These are phyloP conservation scores for Linum tenue DNA, from an alignment of 345 rosid species.

Conservation along the genomic window DNA sequence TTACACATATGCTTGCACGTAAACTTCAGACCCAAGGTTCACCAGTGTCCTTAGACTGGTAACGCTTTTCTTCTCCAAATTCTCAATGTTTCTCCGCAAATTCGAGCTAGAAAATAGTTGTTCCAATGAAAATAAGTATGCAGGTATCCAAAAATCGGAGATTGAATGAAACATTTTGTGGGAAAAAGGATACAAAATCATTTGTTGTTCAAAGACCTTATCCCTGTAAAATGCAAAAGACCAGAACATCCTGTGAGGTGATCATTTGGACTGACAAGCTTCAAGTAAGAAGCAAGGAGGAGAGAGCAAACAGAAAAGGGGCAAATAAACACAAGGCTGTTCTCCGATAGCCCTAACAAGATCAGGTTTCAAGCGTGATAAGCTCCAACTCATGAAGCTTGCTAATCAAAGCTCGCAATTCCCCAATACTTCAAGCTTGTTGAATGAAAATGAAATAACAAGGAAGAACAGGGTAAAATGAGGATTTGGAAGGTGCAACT, in stretches of 20 bases:
- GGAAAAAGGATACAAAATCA: conserved; percentile 68
- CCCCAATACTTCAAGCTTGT: too few species aligned
- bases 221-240: conserved; percentile 45
- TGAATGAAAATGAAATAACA: too few species aligned
- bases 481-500: too few species aligned
- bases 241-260: not conserved
- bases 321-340: conserved; percentile 25
- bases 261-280: not conserved
- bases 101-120: conserved; percentile 48
- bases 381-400: too few species aligned
- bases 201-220: conserved; percentile 75
- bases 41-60: conserved; percentile 83
- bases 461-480: too few species aligned
- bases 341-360: conserved; percentile 57
- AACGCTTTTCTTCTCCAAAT: conserved; percentile 61
- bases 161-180: not conserved
- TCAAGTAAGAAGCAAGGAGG: not conserved
- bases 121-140: conserved; percentile 23
- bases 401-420: too few species aligned
- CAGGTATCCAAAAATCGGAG: not conserved
- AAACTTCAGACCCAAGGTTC: conserved; percentile 93
- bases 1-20: conserved; percentile 92
- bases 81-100: conserved; percentile 61
- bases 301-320: not conserved
- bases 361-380: conserved; percentile 48